Percentiles rank a stretch among this genome's conserved stretches.
Conservation (phyloP, 176 grass and related monocot genomes). For the Aegilops umbellulata region DNA sequence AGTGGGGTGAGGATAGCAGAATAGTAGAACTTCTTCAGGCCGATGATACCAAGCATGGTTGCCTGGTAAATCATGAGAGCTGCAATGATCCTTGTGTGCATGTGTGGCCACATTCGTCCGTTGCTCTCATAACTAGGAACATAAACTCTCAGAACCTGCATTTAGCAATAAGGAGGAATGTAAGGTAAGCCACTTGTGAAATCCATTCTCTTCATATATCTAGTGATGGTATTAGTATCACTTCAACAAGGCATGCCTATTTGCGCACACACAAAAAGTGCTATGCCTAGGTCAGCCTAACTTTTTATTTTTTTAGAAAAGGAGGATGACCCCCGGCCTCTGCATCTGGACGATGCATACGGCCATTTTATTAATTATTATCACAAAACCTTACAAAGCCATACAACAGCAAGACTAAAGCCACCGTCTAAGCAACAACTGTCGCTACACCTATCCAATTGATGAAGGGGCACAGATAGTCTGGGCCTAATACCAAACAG, state of each 20-base stretch:
- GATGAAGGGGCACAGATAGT: no score
- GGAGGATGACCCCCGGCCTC: no score
- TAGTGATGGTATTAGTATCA: neutral
- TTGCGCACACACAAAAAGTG: no score
- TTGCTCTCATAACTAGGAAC: slow-evolving; percentile 77
- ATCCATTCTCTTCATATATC: neutral
- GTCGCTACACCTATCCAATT: no score
- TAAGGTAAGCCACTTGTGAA: neutral
- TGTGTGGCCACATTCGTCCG: slow-evolving; percentile 96
- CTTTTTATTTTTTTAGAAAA: no score
- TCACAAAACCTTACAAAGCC: no score
- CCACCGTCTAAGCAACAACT: no score
- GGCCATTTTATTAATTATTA: no score
- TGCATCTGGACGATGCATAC: no score
- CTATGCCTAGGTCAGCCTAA: neutral
- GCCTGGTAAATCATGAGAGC: slow-evolving; percentile 72
- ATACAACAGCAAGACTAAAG: no score
- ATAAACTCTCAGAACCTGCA: slow-evolving; percentile 73
- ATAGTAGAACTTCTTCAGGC: slow-evolving; percentile 26
- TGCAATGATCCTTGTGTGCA: slow-evolving; percentile 64
- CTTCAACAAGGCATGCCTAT: neutral
- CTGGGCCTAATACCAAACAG: no score
- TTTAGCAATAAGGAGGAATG: neutral
- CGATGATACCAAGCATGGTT: slow-evolving; percentile 82
- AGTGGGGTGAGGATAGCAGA: slow-evolving; percentile 36